Base-by-base conservation (phyloP, 805 yeast genomes). In the Cyberlindnera saturnus region DNA sequence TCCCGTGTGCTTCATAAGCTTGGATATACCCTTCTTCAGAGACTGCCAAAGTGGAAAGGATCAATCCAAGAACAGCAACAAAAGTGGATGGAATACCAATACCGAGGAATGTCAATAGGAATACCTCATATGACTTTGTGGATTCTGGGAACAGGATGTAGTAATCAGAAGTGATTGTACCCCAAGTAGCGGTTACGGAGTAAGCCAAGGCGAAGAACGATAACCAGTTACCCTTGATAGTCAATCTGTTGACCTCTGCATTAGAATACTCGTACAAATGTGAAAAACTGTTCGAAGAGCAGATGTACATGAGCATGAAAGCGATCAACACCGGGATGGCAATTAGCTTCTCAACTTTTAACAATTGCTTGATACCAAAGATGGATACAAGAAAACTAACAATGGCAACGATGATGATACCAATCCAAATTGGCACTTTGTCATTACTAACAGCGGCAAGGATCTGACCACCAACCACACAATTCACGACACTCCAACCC, bases 401-500 rank as follows among this genome's bases (percentile, higher is more conserved):
- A 2, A 77, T 62, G 11, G 85, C 77, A 44, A 87, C 82, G 39
- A 88, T 80, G 20, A 83, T 62, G 44, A 88, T 82, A 5, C 96
- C 96, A 16, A 79, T 80, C 57, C 80, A 78, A 32, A 86, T 56
- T 2, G 95, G 87, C 1, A 87, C 73, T 47, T 69, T 73, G 14
- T 77, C 85, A 51, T 79, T 65, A 33, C 88, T 79, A 17, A 88
- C 67, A 34, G 83, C 74, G 8, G 78, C 70, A 38, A 88, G 62
- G 46, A 88, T 82, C 63, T 88, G 89, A 16, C 96, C 96, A 32
- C 95, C 96, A 44, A 86, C 81, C 39, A 87, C 93, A 52, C 85
- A 77, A 59, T 86, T 87, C n/a, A 87, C 89, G 31, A 88, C 81
- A n/a, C 91, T 78, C 96, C 96, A 88, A n/a, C 96, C 96, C 53